Base-by-base conservation (phyloP, 1,284 basidiomycete genomes). In the Afroboletus lepidellus region DNA sequence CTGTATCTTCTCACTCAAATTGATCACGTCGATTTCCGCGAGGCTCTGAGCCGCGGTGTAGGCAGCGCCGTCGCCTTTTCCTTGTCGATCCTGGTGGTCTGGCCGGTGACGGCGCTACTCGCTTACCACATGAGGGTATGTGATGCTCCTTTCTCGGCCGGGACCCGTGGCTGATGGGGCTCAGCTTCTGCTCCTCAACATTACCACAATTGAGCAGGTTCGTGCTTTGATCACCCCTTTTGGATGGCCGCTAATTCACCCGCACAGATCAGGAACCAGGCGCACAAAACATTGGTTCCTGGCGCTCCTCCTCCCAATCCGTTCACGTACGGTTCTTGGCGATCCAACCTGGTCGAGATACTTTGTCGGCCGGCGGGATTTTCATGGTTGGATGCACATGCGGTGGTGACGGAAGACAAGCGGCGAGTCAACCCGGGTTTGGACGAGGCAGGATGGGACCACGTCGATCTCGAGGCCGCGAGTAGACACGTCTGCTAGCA, bases 201-300 rank as follows among this genome's bases (percentile, higher is more conserved):
- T 91, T 39, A 96, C 94, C 3, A 97, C 94, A 12, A 94, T 97
- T 56, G 94, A 97, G 72, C 92, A 94, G 80, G 90, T 92, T 63
- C 66, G 85, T 61, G 25, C 16, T 34, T 53, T 48, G 53, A 51
- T 46, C 12, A 1, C 30, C 30, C 5, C 38, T 21, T 24, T 46
- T 37, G 46, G 49, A 41, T 34, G 15, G 24, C 2, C n/a, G 34
- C 46, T 69, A 42, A 66, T 47, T 24, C 9, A 11, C 20, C 30
- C 5, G 20, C 24, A 53, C 44, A 89, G 84, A 87, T 90, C 59
- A 83, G 89, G 53, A 89, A 85, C 60, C 83, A 87, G 69, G 89
- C 89, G 24, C 88, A 90, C 69, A 88, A 84, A 62, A 75, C 77
- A 30, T 71, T 90, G 37, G 73, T 77, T 15, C 77, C 80, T 16